These are phyloP conservation scores for Schoenoplectus triqueter DNA, from an alignment of 202 grass and related monocot species.

Conservation along the genomic window DNA sequence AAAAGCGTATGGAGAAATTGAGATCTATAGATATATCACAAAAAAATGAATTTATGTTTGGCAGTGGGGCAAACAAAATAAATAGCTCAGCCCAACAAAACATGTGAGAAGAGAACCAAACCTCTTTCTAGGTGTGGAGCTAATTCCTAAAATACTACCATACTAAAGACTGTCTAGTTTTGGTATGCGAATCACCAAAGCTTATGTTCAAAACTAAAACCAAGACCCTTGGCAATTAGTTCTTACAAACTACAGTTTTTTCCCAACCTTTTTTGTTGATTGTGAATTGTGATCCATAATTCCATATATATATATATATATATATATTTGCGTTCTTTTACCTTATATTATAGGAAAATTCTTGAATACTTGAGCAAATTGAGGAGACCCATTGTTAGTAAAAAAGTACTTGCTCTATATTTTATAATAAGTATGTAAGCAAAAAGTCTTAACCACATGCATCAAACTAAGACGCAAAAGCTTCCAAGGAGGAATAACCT, in stretches of 20 bases:
- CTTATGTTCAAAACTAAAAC: neutral
- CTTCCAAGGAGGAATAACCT: slow-evolving; percentile 14
- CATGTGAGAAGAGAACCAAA: slow-evolving; percentile 41
- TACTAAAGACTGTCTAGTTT: slow-evolving; percentile 13
- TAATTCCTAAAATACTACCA: slow-evolving; percentile 21
- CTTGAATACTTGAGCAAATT: neutral
- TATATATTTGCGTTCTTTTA: neutral
- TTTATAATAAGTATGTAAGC: neutral
- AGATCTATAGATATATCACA: slow-evolving; percentile 6
- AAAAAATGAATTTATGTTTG: slow-evolving; percentile 19
- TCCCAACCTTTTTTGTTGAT: neutral
- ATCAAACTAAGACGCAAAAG: slow-evolving; percentile 17
- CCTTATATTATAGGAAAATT: neutral
- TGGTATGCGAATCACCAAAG: slow-evolving; percentile 22
- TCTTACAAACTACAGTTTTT: neutral
- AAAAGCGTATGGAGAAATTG: neutral
- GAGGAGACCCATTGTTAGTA: neutral
- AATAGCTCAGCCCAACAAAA: slow-evolving; percentile 26
- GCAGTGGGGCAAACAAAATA: slow-evolving; percentile 17
- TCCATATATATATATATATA: neutral
- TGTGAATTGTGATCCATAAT: neutral
- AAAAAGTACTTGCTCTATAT: neutral
- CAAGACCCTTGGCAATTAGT: neutral
- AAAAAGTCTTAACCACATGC: slow-evolving; percentile 38
- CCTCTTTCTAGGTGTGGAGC: slow-evolving; percentile 31